Evolutionary conservation across 768 basidiomycete species (phyloP).

Genomic region (Boletus coccyginus): DNA sequence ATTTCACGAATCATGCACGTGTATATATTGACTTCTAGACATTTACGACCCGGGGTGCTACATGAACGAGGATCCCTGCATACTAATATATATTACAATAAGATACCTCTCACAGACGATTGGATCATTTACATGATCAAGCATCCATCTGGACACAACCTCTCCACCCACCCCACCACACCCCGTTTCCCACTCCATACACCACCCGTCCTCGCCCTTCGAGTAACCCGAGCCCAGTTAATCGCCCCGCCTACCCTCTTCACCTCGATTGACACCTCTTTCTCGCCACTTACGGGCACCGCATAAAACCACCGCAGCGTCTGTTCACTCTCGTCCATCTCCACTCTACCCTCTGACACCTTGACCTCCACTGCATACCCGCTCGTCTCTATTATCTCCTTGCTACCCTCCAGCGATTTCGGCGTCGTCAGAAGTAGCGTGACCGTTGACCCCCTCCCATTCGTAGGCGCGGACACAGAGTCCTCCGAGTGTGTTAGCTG

Average conservation of each 20-base stretch:
- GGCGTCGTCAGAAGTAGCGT: slow-evolving; percentile 9
- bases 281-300: slow-evolving; percentile 27
- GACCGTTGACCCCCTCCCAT: slow-evolving; percentile 13
- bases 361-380: slow-evolving; percentile 42
- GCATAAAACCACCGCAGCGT: slow-evolving; percentile 50
- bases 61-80: neutral
- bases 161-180: slow-evolving; percentile 5
- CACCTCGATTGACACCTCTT: slow-evolving; percentile 41
- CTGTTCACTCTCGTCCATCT: slow-evolving; percentile 48
- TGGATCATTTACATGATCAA: slow-evolving; percentile 20
- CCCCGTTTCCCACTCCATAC: neutral
- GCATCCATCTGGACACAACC: slow-evolving; percentile 20
- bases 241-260: slow-evolving; percentile 42
- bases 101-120: slow-evolving; percentile 3
- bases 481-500: neutral
- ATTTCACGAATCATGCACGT: neutral
- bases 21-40: slow-evolving; percentile 1
- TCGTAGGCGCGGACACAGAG: neutral
- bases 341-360: slow-evolving; percentile 47
- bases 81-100: slow-evolving; percentile 8
- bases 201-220: neutral
- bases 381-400: slow-evolving; percentile 14
- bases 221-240: slow-evolving; percentile 11
- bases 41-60: neutral
- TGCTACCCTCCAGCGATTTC: neutral